Conservation (phyloP, 768 basidiomycete genomes). For the Tulasnella sp. region DNA sequence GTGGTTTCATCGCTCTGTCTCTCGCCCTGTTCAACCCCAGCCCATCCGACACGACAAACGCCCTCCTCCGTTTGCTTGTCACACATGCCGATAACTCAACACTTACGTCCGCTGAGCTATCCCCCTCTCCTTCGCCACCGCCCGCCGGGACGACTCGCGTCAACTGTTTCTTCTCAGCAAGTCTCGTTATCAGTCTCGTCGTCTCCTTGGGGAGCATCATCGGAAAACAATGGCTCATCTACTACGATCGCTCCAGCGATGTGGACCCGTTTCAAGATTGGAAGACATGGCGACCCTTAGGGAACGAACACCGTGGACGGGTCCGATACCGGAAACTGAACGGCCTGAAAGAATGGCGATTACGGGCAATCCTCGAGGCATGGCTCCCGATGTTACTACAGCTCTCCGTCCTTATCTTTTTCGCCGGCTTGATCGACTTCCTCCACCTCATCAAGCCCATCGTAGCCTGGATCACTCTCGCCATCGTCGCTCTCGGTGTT, state of each 20-base stretch:
- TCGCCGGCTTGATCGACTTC: neutral
- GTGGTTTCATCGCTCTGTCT: constrained; percentile 5
- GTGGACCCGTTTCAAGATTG: neutral
- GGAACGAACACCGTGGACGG: neutral
- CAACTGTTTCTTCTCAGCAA: constrained; percentile 1
- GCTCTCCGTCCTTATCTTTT: constrained; percentile 4
- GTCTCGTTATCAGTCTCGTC: constrained; percentile 4
- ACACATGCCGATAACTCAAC: neutral
- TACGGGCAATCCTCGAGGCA: neutral
- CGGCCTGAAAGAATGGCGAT: too few relatives aligned
- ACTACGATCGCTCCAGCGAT: neutral
- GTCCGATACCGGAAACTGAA: too few relatives aligned
- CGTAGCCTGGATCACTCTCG: neutral
- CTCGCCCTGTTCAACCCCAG: neutral
- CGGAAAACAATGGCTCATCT: constrained; percentile 14
- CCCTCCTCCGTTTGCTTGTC: neutral
- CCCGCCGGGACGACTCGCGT: neutral
- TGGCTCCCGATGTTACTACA: neutral
- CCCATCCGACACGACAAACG: constrained; percentile 8
- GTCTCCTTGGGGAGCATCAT: neutral
- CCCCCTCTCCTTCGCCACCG: neutral
- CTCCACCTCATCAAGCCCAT: neutral
- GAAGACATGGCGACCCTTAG: neutral
- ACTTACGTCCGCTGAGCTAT: neutral
- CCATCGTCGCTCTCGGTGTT: neutral